Percentiles rank a stretch among this genome's conserved stretches.
Evolutionary conservation across 768 basidiomycete species (phyloP).

Genomic region (Boletus edulis): DNA sequence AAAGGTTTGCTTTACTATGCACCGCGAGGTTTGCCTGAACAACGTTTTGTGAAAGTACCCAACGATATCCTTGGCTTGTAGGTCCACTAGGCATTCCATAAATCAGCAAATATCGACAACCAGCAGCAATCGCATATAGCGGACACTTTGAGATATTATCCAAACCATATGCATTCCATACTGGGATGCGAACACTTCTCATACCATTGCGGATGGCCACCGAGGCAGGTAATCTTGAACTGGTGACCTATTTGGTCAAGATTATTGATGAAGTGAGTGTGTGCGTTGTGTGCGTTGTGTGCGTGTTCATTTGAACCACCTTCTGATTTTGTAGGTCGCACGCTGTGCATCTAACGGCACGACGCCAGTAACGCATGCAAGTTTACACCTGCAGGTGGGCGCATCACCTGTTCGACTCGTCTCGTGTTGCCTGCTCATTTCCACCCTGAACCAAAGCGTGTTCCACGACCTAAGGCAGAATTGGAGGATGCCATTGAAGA

Average conservation of each 20-base stretch:
- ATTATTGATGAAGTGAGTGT: conserved; percentile 60
- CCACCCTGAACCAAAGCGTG: conserved; percentile 10
- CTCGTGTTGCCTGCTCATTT: conserved; percentile 41
- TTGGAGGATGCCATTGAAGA: conserved; percentile 24
- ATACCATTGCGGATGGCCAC: conserved; percentile 67
- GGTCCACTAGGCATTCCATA: conserved; percentile 22
- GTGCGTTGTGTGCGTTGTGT: no score
- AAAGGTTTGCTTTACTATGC: conserved; percentile 48
- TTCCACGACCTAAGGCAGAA: conserved; percentile 1
- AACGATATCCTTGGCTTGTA: conserved; percentile 83
- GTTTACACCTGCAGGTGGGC: conserved; percentile 71
- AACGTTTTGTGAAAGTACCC: conserved; percentile 44
- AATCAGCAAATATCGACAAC: conserved; percentile 1
- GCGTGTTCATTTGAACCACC: not conserved
- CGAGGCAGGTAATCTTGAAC: conserved; percentile 61
- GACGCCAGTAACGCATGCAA: conserved; percentile 68
- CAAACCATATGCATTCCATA: conserved; percentile 74
- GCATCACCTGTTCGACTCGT: conserved; percentile 64
- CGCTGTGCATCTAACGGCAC: conserved; percentile 38
- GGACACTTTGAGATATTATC: conserved; percentile 72
- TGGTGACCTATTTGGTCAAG: conserved; percentile 67
- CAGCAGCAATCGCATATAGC: conserved; percentile 75
- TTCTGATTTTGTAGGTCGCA: conserved; percentile 44
- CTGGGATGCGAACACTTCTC: conserved; percentile 72
- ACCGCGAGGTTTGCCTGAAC: not conserved